These are phyloP conservation scores for Scheffersomyces stipitis DNA, from an alignment of 805 yeast genomes.

Conservation along the genomic window DNA sequence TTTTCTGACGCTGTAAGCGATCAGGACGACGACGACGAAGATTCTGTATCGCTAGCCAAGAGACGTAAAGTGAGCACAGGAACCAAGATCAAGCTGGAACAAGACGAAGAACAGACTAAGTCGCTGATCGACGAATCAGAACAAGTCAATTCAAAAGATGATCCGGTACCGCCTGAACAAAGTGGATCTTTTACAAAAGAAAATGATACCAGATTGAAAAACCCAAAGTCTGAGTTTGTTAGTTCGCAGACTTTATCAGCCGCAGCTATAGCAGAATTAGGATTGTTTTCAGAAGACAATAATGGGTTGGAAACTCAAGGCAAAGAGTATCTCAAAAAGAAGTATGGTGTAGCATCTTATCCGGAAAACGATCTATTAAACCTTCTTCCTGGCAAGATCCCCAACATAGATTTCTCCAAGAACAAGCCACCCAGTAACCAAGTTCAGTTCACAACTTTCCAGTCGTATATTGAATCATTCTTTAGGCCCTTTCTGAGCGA, in stretches of 20 bases:
- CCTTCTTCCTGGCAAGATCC: slow-evolving; percentile 83
- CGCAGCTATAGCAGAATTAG: slow-evolving; percentile 59
- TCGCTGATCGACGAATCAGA: slow-evolving; percentile 3
- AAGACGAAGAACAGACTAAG: slow-evolving; percentile 3
- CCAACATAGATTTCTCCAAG: slow-evolving; percentile 81
- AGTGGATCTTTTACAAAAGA: slow-evolving; percentile 45
- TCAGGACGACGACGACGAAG: slow-evolving; percentile 9
- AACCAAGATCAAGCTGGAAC: not conserved
- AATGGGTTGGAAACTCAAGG: slow-evolving; percentile 66
- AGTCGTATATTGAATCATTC: slow-evolving; percentile 80
- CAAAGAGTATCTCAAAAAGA: slow-evolving; percentile 68
- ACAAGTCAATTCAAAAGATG: slow-evolving; percentile 25
- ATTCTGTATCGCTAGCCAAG: slow-evolving; percentile 1
- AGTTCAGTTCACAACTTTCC: slow-evolving; percentile 87
- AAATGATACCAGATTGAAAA: slow-evolving; percentile 59
- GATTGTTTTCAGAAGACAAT: slow-evolving; percentile 60
- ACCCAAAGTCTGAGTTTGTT: slow-evolving; percentile 77
- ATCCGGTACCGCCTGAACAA: slow-evolving; percentile 48
- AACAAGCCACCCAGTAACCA: slow-evolving; percentile 75
- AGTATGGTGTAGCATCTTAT: slow-evolving; percentile 87
- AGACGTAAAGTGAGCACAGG: not conserved
- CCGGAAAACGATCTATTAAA: slow-evolving; percentile 76
- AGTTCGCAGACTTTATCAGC: slow-evolving; percentile 66
- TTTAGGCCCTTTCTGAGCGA: slow-evolving; percentile 78
- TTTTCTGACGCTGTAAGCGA: slow-evolving; percentile 10